Conservation (phyloP, 2,329 filamentous ascomycete genomes). For the Fusarium nematophilum region DNA sequence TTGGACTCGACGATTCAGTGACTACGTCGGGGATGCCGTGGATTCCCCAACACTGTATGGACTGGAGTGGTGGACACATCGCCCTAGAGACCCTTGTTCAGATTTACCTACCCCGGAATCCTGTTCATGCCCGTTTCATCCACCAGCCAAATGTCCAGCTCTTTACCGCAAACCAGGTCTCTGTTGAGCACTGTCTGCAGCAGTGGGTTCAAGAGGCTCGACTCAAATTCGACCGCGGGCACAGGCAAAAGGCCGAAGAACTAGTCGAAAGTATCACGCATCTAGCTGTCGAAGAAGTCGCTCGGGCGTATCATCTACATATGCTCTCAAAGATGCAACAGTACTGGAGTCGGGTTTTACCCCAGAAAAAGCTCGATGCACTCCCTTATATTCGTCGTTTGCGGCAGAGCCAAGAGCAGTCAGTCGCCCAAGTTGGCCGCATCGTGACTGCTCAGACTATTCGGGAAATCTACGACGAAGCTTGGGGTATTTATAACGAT, state of each 20-base stretch:
- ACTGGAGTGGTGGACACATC: background rate
- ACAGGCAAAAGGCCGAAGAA: too few relatives aligned
- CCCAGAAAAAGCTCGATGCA: too few relatives aligned
- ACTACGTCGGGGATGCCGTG: background rate
- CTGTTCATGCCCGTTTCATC: background rate
- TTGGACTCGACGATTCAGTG: background rate
- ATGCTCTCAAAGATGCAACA: constrained; percentile 3
- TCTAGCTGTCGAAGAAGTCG: background rate
- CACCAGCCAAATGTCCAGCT: background rate
- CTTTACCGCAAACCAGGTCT: background rate
- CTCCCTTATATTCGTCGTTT: too few relatives aligned
- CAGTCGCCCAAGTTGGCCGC: background rate
- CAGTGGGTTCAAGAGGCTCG: too few relatives aligned
- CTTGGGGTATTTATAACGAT: constrained; percentile 1
- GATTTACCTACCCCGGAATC: background rate
- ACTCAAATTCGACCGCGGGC: too few relatives aligned
- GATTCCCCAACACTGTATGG: background rate
- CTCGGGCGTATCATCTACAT: constrained; percentile 7
- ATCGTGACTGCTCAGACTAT: constrained; percentile 7
- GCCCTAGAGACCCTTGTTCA: background rate
- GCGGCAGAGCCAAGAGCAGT: background rate
- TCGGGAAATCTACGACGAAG: constrained; percentile 6
- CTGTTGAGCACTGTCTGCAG: too few relatives aligned
- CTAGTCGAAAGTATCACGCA: too few relatives aligned
- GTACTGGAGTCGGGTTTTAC: background rate